phyloP scores from a whole-genome alignment of 2,329 filamentous ascomycete genomes.

The Neonectria hederae region DNA sequence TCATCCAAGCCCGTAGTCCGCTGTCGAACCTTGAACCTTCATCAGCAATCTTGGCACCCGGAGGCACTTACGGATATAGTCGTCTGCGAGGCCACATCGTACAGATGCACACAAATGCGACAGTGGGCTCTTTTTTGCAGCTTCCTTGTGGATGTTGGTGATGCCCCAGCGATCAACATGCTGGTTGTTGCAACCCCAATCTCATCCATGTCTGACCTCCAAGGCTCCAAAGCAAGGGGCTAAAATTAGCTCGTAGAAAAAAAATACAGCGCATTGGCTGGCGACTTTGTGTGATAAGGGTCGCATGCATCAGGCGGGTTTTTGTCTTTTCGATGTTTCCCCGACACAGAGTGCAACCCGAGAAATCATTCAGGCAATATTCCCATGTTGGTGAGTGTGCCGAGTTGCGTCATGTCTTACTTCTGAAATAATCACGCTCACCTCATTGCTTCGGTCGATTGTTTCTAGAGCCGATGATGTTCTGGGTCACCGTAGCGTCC shows the following conservation, averaged over 20 bases:
- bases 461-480: not conserved
- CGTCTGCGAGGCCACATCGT: conserved; percentile 13
- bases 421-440: not conserved
- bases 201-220: conserved; percentile 19
- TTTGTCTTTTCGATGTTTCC: not conserved
- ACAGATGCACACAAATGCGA: conserved; percentile 13
- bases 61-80: not conserved
- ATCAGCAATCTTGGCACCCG: conserved; percentile 4
- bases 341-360: not conserved
- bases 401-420: not conserved
- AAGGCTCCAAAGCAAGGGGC: not conserved
- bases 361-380: not conserved
- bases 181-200: conserved; percentile 16
- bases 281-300: not conserved
- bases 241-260: conserved; percentile 17
- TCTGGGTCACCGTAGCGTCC: not conserved
- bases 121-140: conserved; percentile 18
- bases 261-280: not conserved
- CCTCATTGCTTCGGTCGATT: not conserved
- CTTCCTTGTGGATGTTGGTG: conserved; percentile 13
- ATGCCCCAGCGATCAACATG: not conserved
- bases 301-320: conserved; percentile 7
- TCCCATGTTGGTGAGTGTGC: not conserved
- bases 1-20: not conserved
- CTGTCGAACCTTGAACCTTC: not conserved